Evolutionary conservation across 176 grass and related monocot species (phyloP), one percentile per base, ranked within the genome.

Genomic region (Cocos nucifera): DNA sequence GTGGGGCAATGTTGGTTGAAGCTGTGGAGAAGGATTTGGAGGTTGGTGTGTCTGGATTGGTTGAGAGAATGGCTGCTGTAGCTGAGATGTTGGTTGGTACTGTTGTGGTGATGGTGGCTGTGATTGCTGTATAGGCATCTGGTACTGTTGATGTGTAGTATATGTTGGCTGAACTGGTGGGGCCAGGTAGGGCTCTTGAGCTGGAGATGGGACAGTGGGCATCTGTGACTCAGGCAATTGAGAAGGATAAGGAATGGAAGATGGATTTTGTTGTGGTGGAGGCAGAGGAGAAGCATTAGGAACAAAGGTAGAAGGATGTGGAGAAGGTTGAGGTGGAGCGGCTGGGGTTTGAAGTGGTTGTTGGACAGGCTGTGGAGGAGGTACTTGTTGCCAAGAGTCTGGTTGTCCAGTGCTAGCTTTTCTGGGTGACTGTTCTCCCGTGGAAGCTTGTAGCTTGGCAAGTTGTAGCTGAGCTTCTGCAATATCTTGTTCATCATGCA

Each of bases 401-500:
- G 29, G 29, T 32, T 5, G 29, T 32, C 4, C 29, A 1, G 4
- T 6, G 29, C 29, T 32, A 32, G 29, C 29, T 32, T 32, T 32
- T 32, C 6, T 5, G 6, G 29, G 5, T 6, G 29, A 5, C 4
- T 39, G 58, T 19, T 81, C 79, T 51, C 19, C 48, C 77, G 82
- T 79, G 8, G 76, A 73, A 21, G 71, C 26, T 66, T 88, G 82
- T 53, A 98, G 49, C 62, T 92, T 90, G 19, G 81, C 30, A 59
- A 88, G 93, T 24, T 88, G 84, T 22, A 88, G 17, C 65, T 86
- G 87, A 14, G 81, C 60, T 59, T 88, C 93, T 5, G 81, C 65
- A 63, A 83, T 88, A 64, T 88, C 80, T 73, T 98, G 93, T 25
- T 92, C 92, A 68, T 98, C 93, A 32, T 82, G 84, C 62, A 98